A percentile compares a stretch with the other conserved stretches of the same genome.
Evolutionary conservation across 1,139 yeast species (phyloP).

Genomic region (Waltiozyma sp.): DNA sequence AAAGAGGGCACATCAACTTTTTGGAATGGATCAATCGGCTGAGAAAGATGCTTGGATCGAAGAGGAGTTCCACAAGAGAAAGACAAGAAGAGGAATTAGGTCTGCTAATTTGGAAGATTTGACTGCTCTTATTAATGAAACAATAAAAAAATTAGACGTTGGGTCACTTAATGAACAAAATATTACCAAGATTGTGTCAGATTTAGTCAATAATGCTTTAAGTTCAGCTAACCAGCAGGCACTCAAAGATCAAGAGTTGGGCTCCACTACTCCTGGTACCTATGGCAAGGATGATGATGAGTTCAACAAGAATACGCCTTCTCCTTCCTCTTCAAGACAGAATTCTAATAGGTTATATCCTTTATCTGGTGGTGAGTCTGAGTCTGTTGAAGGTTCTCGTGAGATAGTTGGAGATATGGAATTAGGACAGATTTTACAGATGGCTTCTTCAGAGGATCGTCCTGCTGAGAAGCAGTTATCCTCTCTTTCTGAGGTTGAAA

Average conservation of each 20-base stretch:
- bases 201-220: slow-evolving; percentile 19
- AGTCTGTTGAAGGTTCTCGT: not conserved
- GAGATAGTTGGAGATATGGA: not conserved
- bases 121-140: slow-evolving; percentile 14
- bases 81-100: slow-evolving; percentile 40
- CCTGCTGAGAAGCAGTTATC: not conserved
- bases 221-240: slow-evolving; percentile 1
- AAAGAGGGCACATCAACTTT: slow-evolving; percentile 57
- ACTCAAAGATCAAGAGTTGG: not conserved
- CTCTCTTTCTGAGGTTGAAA: too few species aligned
- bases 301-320: not conserved
- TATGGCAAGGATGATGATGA: not conserved
- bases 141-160: slow-evolving; percentile 13
- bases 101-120: slow-evolving; percentile 18
- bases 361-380: not conserved
- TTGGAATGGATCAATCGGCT: slow-evolving; percentile 49
- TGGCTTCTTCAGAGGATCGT: not conserved
- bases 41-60: slow-evolving; percentile 68
- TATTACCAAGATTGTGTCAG: slow-evolving; percentile 21
- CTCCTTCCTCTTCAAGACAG: not conserved
- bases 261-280: not conserved
- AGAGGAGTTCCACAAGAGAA: slow-evolving; percentile 56
- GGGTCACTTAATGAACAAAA: slow-evolving; percentile 12
- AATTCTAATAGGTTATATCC: not conserved
- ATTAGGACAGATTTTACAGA: not conserved